Evolutionary conservation across 225 moss, liverwort and hornwort genomes (phyloP).

Genomic region (Polytrichum commune): DNA sequence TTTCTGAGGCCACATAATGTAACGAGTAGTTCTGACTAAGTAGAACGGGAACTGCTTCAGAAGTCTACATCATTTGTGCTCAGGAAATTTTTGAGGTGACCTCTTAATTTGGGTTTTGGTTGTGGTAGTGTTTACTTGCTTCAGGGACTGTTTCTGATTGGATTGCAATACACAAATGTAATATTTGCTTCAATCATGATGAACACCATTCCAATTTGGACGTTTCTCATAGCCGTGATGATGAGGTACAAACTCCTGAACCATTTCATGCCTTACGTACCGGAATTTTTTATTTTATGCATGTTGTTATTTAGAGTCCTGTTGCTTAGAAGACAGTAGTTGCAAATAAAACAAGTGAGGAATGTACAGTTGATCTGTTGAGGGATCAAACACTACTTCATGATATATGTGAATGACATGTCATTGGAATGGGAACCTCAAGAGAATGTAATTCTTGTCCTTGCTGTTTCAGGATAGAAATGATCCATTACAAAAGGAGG

Average conservation of each 20-base stretch:
- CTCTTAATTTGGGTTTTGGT: not conserved
- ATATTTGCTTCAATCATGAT: constrained; percentile 30
- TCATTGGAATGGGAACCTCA: too few species aligned
- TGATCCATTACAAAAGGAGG: constrained; percentile 18
- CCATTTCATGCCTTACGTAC: too few species aligned
- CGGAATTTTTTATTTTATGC: too few species aligned
- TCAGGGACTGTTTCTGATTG: constrained; percentile 39
- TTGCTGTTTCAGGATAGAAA: constrained; percentile 38
- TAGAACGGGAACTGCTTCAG: not conserved
- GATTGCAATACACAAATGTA: constrained; percentile 38
- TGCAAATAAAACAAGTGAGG: too few species aligned
- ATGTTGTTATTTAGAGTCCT: too few species aligned
- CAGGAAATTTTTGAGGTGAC: not conserved
- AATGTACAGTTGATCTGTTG: too few species aligned
- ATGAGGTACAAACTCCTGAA: too few species aligned
- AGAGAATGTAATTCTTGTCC: too few species aligned
- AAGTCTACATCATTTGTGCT: not conserved
- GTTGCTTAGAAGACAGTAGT: too few species aligned
- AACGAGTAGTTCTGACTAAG: not conserved
- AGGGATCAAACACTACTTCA: too few species aligned
- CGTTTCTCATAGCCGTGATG: constrained; percentile 29
- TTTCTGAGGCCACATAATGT: not conserved
- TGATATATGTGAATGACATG: too few species aligned
- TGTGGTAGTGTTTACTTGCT: constrained; percentile 30
- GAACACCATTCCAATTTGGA: constrained; percentile 32